Percentiles rank a stretch among this genome's conserved stretches.
Conservation (phyloP, 306 rosid genomes). For the Vigna reflexopilosa region DNA sequence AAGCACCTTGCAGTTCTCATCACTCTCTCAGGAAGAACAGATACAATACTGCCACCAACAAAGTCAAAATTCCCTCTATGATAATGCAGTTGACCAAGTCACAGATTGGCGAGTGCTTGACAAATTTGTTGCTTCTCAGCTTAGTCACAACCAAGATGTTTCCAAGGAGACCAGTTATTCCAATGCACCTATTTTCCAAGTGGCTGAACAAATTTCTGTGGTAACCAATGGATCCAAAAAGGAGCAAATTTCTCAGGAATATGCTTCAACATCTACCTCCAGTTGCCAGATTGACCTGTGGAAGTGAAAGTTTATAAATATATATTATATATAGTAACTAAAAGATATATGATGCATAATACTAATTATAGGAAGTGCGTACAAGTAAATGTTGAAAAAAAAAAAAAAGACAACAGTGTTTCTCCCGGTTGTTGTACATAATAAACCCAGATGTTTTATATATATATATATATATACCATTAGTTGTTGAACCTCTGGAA, state of each 20-base stretch:
- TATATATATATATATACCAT: background rate
- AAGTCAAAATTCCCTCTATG: slow-evolving; percentile 41
- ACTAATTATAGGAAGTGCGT: slow-evolving; percentile 55
- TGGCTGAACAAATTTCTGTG: slow-evolving; percentile 49
- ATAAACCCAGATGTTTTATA: slow-evolving; percentile 5
- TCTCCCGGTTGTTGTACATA: slow-evolving; percentile 59
- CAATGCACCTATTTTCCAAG: slow-evolving; percentile 49
- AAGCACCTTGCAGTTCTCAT: slow-evolving; percentile 51
- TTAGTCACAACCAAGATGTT: slow-evolving; percentile 50
- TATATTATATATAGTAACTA: slow-evolving; percentile 1
- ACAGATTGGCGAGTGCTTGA: slow-evolving; percentile 89
- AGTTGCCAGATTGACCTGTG: slow-evolving; percentile 76
- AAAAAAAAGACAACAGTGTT: slow-evolving; percentile 32
- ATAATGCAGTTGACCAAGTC: slow-evolving; percentile 61
- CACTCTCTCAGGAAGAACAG: slow-evolving; percentile 61
- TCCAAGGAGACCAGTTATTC: slow-evolving; percentile 57
- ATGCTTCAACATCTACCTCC: slow-evolving; percentile 72
- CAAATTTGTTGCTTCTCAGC: slow-evolving; percentile 87
- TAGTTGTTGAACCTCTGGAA: slow-evolving; percentile 12
- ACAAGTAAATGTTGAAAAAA: slow-evolving; percentile 27
- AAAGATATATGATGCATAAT: slow-evolving; percentile 45
- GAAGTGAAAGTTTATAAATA: slow-evolving; percentile 59
- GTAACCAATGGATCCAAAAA: slow-evolving; percentile 56
- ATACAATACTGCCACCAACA: slow-evolving; percentile 47
- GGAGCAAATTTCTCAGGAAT: slow-evolving; percentile 58